Evolutionary conservation across 139 green algal genomes (phyloP).

Genomic region (Chlamydomonas sp.): DNA sequence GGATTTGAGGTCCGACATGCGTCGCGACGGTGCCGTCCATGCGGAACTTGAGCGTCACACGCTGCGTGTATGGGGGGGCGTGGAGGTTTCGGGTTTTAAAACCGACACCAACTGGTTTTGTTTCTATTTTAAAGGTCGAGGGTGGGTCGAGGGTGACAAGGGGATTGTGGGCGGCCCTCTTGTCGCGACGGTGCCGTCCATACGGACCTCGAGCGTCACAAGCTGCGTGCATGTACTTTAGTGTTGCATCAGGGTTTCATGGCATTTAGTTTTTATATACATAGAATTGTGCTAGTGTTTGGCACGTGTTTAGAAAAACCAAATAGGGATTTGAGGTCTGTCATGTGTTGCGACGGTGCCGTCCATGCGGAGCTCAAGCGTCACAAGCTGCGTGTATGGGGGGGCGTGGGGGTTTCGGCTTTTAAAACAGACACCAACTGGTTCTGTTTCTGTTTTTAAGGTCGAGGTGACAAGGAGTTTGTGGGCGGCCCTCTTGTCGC

Average conservation of each 20-base stretch:
- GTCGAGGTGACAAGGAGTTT: too few species aligned
- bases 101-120: neutral
- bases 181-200: too few species aligned
- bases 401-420: too few species aligned
- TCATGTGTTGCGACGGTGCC: slow-evolving; percentile 62
- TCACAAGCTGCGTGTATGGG: slow-evolving; percentile 39
- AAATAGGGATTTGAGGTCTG: too few species aligned
- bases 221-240: too few species aligned
- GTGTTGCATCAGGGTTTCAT: too few species aligned
- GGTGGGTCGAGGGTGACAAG: too few species aligned
- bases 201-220: too few species aligned
- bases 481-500: neutral
- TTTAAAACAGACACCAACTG: neutral
- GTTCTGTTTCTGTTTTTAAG: neutral
- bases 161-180: neutral
- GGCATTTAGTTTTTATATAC: too few species aligned
- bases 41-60: slow-evolving; percentile 48
- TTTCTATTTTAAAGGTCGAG: neutral
- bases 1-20: slow-evolving; percentile 59
- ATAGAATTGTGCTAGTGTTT: too few species aligned
- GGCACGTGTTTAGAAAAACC: too few species aligned
- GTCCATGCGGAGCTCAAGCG: slow-evolving; percentile 47
- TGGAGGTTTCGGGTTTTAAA: too few species aligned
- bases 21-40: slow-evolving; percentile 56
- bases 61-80: slow-evolving; percentile 28